These are phyloP conservation scores for Cunninghamia lanceolata DNA, from an alignment of 75 land plant genomes.

Conservation along the genomic window DNA sequence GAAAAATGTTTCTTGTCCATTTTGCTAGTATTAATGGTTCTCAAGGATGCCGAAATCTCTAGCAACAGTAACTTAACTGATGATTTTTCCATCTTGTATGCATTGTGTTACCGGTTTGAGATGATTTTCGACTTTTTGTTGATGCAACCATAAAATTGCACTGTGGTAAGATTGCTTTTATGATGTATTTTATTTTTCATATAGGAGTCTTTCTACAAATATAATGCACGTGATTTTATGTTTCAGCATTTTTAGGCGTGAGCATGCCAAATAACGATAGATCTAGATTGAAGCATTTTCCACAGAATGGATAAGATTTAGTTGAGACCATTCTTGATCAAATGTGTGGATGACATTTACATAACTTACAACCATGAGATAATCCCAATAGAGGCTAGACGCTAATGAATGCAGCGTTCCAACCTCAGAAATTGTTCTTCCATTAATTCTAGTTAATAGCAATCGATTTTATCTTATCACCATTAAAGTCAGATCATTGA, in stretches of 20 bases:
- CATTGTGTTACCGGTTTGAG: no score
- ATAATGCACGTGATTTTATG: neutral
- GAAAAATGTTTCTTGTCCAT: no score
- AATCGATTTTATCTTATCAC: neutral
- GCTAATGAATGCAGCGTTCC: neutral
- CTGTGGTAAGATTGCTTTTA: no score
- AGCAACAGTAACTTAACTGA: no score
- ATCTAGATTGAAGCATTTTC: neutral
- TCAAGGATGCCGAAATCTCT: no score
- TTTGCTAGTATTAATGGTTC: no score
- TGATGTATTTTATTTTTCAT: neutral
- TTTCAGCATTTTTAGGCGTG: neutral
- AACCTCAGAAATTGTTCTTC: neutral
- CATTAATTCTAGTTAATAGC: neutral
- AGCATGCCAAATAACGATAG: neutral
- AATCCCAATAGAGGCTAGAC: neutral
- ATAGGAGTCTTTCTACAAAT: neutral
- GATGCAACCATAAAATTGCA: neutral
- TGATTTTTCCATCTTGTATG: no score
- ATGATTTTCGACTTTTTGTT: no score
- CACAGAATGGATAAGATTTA: neutral
- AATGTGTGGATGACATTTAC: neutral
- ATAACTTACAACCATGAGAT: neutral
- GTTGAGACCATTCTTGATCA: neutral
- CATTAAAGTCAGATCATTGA: neutral